Base-by-base conservation (phyloP, 2,329 filamentous ascomycete species). In the Dothistroma septosporum region DNA sequence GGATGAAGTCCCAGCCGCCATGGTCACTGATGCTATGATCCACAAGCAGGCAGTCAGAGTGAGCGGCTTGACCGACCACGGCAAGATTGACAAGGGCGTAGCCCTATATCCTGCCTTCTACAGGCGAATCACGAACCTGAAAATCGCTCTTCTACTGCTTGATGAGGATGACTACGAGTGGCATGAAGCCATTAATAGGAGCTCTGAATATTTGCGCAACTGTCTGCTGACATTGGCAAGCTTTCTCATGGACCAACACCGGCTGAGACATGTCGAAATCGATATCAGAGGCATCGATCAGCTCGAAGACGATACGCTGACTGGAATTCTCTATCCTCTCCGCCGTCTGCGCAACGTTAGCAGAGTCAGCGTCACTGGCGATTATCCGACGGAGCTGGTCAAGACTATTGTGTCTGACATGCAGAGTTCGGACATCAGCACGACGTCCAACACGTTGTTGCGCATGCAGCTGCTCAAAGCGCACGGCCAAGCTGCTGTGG, bases 201-300 rank as follows among this genome's bases (percentile, higher is more conserved):
- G n/a, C 21, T 22, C 28, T 14, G 32, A 32, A 10, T 53, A 37
- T 21, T 31, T 63, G 1, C 55, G 54, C n/a, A 28, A 50, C 22
- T 60, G 53, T 47, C 32, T 60, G 2, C 33, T 55, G 1, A 62
- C 50, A n/a, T 52, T 66, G 7, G 57, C 61, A 31, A 58, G 62
- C 7, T 61, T 65, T 33, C 50, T 66, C 22, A 63, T 66, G 55
- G 61, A 58, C 24, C 11, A 37, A 4, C 58, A 60, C 24, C 35
- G 46, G 7, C 55, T 57, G 2, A 31, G 32, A 9, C 16, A 22
- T 5, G n/a, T 54, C 2, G n/a, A 37, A n/a, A 37, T 44, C 19
- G 49, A 46, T 16, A 53, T 53, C 16, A 16, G 12, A 7, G 16
- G 16, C 7, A n/a, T 44, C 12, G 37, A n/a, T n/a, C 12, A 7